Conservation (phyloP, 2,329 filamentous ascomycete genomes). For the Penicillium sp. region DNA sequence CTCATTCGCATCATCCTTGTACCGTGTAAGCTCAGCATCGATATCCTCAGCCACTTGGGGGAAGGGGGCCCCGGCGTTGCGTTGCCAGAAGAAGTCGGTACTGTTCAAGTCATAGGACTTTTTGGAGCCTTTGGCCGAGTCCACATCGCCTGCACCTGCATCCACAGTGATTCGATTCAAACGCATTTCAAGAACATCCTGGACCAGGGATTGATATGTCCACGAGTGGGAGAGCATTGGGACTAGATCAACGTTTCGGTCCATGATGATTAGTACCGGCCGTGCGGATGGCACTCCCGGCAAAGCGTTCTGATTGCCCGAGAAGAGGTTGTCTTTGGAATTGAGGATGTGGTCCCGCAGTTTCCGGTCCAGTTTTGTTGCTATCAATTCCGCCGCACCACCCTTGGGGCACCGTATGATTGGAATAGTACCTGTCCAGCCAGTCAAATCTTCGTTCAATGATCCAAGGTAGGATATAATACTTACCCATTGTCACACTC, state of each 20-base stretch:
- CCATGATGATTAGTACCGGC: slow-evolving; percentile 88
- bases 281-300: slow-evolving; percentile 67
- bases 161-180: slow-evolving; percentile 95
- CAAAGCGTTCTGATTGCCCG: slow-evolving; percentile 60
- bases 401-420: slow-evolving; percentile 93
- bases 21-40: slow-evolving; percentile 85
- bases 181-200: slow-evolving; percentile 73
- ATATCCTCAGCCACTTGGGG: slow-evolving; percentile 96
- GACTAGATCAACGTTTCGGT: slow-evolving; percentile 91
- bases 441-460: slow-evolving; percentile 7
- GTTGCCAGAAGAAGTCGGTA: slow-evolving; percentile 94
- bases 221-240: slow-evolving; percentile 98
- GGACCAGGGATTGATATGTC: slow-evolving; percentile 84
- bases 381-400: slow-evolving; percentile 89
- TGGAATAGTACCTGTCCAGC: slow-evolving; percentile 73
- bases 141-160: slow-evolving; percentile 72
- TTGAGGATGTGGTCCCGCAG: slow-evolving; percentile 94
- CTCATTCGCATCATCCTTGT: slow-evolving; percentile 91
- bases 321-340: slow-evolving; percentile 96
- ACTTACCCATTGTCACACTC: slow-evolving; percentile 89
- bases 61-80: slow-evolving; percentile 86
- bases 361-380: slow-evolving; percentile 90
- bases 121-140: slow-evolving; percentile 72
- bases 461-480: not conserved
- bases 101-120: slow-evolving; percentile 86